A percentile compares a stretch with the other conserved stretches of the same genome.
Conservation (phyloP, 139 green algal species). For the Pycnococcus provasolii region DNA sequence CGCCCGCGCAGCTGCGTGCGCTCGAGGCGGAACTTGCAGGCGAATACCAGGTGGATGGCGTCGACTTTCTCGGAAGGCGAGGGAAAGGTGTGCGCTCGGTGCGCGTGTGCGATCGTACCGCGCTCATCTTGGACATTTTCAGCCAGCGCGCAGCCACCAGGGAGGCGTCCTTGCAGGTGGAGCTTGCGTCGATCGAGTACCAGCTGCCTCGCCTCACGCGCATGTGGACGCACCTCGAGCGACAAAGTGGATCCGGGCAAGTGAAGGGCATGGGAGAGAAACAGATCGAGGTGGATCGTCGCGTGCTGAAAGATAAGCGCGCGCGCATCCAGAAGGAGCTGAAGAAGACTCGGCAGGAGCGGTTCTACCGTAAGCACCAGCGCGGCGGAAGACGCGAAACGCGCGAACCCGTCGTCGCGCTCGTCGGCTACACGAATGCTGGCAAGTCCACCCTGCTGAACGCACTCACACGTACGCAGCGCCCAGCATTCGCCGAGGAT, state of each 20-base stretch:
- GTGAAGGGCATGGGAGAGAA: conserved; percentile 91
- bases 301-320: conserved; percentile 40
- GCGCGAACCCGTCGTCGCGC: conserved; percentile 69
- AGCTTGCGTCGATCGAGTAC: conserved; percentile 84
- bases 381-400: conserved; percentile 40
- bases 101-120: conserved; percentile 82
- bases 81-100: conserved; percentile 20
- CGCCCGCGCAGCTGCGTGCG: conserved; percentile 65
- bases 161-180: conserved; percentile 93
- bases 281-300: conserved; percentile 96
- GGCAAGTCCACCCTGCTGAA: conserved; percentile 60
- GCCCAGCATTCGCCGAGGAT: conserved; percentile 77
- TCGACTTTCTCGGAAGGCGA: too few relatives aligned
- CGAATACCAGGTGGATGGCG: not conserved
- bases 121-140: conserved; percentile 98
- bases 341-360: conserved; percentile 56
- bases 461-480: conserved; percentile 14
- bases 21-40: conserved; percentile 56
- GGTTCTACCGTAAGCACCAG: conserved; percentile 49
- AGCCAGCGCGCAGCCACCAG: conserved; percentile 71
- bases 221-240: conserved; percentile 96
- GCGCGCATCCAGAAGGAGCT: conserved; percentile 18
- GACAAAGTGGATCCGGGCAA: conserved; percentile 59
- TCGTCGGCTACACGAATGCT: conserved; percentile 97
- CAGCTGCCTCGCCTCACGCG: conserved; percentile 87